A percentile compares a stretch with the other conserved stretches of the same genome.
Evolutionary conservation across 2,329 filamentous ascomycete species (phyloP).

Genomic region (Calonectria naviculata): DNA sequence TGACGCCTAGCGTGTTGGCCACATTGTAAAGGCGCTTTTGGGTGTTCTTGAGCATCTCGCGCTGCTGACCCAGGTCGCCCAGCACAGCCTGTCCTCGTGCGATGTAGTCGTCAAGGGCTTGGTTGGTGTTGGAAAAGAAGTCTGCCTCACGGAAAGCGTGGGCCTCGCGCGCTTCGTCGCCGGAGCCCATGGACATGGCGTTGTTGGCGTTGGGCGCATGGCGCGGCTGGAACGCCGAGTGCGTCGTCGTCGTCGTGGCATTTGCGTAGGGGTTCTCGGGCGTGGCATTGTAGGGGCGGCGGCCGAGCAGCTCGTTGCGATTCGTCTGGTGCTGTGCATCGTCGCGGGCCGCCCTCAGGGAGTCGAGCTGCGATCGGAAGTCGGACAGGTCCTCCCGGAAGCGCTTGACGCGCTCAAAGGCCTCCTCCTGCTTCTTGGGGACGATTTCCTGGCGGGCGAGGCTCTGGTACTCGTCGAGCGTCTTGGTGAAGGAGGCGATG

Average conservation of each 20-base stretch:
- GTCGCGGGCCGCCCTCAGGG: slow-evolving; percentile 81
- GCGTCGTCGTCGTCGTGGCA: slow-evolving; percentile 44
- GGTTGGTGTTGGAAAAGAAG: slow-evolving; percentile 86
- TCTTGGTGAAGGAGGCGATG: slow-evolving; percentile 84
- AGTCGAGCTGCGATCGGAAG: slow-evolving; percentile 82
- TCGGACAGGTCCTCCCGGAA: slow-evolving; percentile 87
- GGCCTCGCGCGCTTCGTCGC: slow-evolving; percentile 77
- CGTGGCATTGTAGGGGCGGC: slow-evolving; percentile 81
- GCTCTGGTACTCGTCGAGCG: slow-evolving; percentile 90
- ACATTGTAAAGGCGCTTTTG: slow-evolving; percentile 92
- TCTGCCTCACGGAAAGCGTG: slow-evolving; percentile 91
- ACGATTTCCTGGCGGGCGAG: slow-evolving; percentile 91
- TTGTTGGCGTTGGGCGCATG: slow-evolving; percentile 52
- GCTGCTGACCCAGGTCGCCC: slow-evolving; percentile 87
- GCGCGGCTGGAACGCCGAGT: slow-evolving; percentile 53
- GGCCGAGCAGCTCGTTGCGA: slow-evolving; percentile 84
- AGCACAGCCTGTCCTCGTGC: slow-evolving; percentile 91
- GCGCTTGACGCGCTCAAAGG: slow-evolving; percentile 83
- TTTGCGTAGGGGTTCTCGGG: slow-evolving; percentile 95
- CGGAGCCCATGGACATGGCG: slow-evolving; percentile 54
- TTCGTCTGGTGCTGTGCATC: slow-evolving; percentile 75
- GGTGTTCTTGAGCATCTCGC: slow-evolving; percentile 94
- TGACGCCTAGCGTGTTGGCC: slow-evolving; percentile 92
- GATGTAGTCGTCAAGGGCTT: slow-evolving; percentile 92
- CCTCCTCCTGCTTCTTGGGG: slow-evolving; percentile 91